These are phyloP conservation scores for Jackrogersella minutella DNA, from an alignment of 495 filamentous ascomycete genomes.

Conservation along the genomic window DNA sequence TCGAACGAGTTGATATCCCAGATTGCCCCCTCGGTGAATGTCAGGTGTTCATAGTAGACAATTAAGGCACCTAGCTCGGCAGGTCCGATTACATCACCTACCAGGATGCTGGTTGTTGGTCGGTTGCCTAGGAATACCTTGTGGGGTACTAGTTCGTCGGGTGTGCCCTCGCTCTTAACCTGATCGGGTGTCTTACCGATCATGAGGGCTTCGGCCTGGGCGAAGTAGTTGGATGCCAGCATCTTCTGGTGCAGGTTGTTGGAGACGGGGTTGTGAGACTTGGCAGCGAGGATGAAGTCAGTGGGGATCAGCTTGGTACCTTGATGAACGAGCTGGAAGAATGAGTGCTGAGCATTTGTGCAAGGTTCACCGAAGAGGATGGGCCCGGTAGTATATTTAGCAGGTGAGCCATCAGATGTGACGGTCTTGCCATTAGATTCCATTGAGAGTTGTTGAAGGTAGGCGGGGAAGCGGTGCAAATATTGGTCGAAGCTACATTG, in stretches of 20 bases:
- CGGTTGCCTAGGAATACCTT: constrained; percentile 99
- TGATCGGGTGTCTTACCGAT: constrained; percentile 93
- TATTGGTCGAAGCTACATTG: constrained; percentile 88
- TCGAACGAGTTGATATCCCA: constrained; percentile 99
- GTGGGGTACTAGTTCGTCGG: constrained; percentile 88
- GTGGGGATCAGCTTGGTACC: constrained; percentile 98
- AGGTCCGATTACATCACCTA: constrained; percentile 88
- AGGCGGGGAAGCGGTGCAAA: constrained; percentile 97
- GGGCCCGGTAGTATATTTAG: constrained; percentile 94
- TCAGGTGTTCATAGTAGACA: constrained; percentile 98
- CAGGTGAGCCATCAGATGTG: constrained; percentile 86
- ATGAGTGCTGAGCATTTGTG: constrained; percentile 99
- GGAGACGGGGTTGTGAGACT: constrained; percentile 95
- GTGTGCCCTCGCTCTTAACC: constrained; percentile 86
- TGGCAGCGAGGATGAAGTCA: constrained; percentile 94
- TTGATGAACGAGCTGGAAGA: constrained; percentile 99
- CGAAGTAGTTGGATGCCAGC: constrained; percentile 98
- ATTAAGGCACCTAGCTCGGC: constrained; percentile 93
- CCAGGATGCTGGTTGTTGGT: constrained; percentile 93
- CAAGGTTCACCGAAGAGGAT: constrained; percentile 98
- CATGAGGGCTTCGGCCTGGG: constrained; percentile 97
- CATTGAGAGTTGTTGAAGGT: constrained; percentile 99
- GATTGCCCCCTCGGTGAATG: constrained; percentile 95
- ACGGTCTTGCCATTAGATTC: constrained; percentile 99
- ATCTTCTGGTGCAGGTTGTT: constrained; percentile 96